Base-by-base conservation (phyloP, 2,329 filamentous ascomycete species). In the Emmonsiellopsis sp. region DNA sequence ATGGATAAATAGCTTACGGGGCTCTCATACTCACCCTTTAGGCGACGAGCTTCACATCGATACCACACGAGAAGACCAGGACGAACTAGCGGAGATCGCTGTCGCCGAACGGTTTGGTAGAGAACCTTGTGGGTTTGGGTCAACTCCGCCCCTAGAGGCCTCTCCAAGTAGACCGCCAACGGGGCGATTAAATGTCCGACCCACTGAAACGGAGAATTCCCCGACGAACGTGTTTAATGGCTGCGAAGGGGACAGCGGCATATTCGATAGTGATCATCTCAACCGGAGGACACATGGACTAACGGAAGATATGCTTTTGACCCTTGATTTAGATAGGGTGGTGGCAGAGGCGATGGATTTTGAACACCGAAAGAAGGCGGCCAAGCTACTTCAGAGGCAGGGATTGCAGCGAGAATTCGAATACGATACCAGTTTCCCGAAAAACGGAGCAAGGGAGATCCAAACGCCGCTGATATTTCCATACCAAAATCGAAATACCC, bases 261-360 rank as follows among this genome's bases (percentile, higher is more conserved):
- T 5, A 21, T 8, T 9, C 6, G 34, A 40, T 13, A 21, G 37
- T 39, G 10, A 49, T 39, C 46, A 31, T 3, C 21, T 27, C 21
- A 31, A 37, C n/a, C 8, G 33, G 3, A 56, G 56, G 34, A 53
- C 43, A 2, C 10, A 52, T 5, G 32, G 48, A 17, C n/a, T 48
- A 7, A 52, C 45, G 7, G 21, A 27, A 3, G 37, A 37, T 34
- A 27, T 9, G 14, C 55, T 56, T 10, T 47, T 55, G 3, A 55
- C 45, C n/a, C 10, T 54, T 6, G 49, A 42, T 11, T 51, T 57
- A 0, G 53, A 57, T 6, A 43, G 59, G 2, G 62, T 63, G 34
- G 44, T 69, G 4, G 60, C 63, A 42, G 59, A 63, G 10, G 67
- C 69, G 21, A 61, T 72, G 46, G 68, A 71, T 36, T 72, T 71